A percentile compares a stretch with the other conserved stretches of the same genome.
These are phyloP conservation scores for Cytidiella melzeri DNA, from an alignment of 768 basidiomycete genomes.

Conservation along the genomic window DNA sequence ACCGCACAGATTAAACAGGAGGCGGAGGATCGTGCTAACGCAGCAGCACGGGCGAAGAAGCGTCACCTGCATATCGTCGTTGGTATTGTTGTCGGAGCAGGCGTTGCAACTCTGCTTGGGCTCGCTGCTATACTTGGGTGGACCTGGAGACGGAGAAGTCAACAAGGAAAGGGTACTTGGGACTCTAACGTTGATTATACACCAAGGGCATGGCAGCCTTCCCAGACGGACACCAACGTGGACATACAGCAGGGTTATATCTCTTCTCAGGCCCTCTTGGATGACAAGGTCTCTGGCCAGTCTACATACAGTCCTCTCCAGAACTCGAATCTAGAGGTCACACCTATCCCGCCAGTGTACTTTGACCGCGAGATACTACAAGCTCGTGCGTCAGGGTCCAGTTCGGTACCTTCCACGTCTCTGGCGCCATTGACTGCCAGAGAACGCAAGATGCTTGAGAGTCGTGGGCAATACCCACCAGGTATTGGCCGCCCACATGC, in stretches of 20 bases:
- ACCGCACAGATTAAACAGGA: slow-evolving; percentile 15
- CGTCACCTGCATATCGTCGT: slow-evolving; percentile 23
- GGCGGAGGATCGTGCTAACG: slow-evolving; percentile 15
- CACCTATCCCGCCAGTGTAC: slow-evolving; percentile 14
- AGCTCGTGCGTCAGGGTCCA: neutral
- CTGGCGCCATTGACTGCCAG: neutral
- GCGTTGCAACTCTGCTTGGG: slow-evolving; percentile 24
- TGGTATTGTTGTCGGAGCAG: slow-evolving; percentile 28
- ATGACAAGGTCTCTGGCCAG: neutral
- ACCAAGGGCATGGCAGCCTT: slow-evolving; percentile 9
- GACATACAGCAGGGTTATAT: neutral
- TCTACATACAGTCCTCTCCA: neutral
- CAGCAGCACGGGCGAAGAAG: slow-evolving; percentile 12
- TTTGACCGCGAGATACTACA: slow-evolving; percentile 13
- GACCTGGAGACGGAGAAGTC: slow-evolving; percentile 12
- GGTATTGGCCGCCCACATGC: neutral
- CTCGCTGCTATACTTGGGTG: slow-evolving; percentile 18
- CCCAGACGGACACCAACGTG: neutral
- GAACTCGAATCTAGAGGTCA: slow-evolving; percentile 12
- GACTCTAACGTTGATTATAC: slow-evolving; percentile 12
- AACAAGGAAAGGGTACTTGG: slow-evolving; percentile 3
- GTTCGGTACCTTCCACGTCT: neutral
- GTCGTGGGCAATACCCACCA: neutral
- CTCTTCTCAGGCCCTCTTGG: neutral
- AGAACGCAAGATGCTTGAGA: neutral